These are phyloP conservation scores for Candolleomyces aberdarensis DNA, from an alignment of 768 basidiomycete species.

Conservation along the genomic window DNA sequence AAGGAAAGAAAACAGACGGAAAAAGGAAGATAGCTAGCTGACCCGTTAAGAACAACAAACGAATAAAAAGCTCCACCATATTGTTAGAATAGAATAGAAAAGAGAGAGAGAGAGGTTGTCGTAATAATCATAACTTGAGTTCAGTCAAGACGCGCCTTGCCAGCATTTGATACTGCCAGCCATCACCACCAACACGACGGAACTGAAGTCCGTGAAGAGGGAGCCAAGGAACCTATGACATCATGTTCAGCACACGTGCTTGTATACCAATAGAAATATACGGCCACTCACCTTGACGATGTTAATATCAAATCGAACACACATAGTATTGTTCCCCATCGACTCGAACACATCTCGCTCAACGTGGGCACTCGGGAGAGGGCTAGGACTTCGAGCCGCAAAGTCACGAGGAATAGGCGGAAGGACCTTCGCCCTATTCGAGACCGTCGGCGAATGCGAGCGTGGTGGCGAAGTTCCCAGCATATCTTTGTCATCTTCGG, in stretches of 20 bases:
- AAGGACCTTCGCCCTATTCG: constrained; percentile 61
- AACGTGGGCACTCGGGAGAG: constrained; percentile 64
- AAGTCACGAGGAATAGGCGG: constrained; percentile 82
- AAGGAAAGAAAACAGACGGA: not conserved
- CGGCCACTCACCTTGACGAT: constrained; percentile 80
- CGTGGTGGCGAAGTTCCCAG: constrained; percentile 28
- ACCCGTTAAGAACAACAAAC: not conserved
- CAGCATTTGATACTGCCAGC: constrained; percentile 98
- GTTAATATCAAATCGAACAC: constrained; percentile 95
- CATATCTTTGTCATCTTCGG: constrained; percentile 20
- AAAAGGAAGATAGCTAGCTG: not conserved
- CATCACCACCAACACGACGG: constrained; percentile 83
- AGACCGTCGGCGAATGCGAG: constrained; percentile 25
- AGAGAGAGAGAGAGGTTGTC: not conserved
- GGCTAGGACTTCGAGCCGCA: constrained; percentile 38
- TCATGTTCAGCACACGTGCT: not conserved
- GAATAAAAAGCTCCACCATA: not conserved
- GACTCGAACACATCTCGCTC: constrained; percentile 68
- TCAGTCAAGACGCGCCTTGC: constrained; percentile 85
- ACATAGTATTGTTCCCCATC: constrained; percentile 72
- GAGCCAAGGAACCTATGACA: constrained; percentile 78
- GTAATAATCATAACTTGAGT: constrained; percentile 64
- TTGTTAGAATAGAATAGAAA: not conserved
- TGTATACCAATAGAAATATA: not conserved
- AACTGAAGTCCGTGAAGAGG: constrained; percentile 96